Conservation (phyloP, 164 flowering plant genomes). For the Berberis thunbergii region DNA sequence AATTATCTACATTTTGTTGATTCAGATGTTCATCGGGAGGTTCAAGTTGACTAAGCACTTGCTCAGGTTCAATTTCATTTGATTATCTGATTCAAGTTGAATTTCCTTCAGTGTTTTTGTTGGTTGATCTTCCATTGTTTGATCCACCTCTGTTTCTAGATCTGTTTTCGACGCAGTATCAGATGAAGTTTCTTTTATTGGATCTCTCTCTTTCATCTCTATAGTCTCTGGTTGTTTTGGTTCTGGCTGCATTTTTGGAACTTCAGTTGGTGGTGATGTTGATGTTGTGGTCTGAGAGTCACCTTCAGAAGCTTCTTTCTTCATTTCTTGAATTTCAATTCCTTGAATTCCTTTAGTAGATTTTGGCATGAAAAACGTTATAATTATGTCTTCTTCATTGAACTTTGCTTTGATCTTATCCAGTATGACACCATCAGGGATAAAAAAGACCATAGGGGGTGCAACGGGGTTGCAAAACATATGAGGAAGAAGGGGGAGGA, state of each 20-base stretch:
- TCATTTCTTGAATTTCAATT: constrained; percentile 36
- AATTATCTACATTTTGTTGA: too few relatives aligned
- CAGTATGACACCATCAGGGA: constrained; percentile 51
- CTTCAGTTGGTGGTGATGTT: constrained; percentile 7
- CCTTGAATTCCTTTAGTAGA: constrained; percentile 38
- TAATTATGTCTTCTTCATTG: constrained; percentile 32
- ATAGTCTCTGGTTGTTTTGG: constrained; percentile 1
- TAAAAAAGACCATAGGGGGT: constrained; percentile 21
- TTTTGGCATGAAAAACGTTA: constrained; percentile 54
- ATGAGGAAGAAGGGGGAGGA: too few relatives aligned
- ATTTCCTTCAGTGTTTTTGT: too few relatives aligned
- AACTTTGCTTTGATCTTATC: constrained; percentile 49
- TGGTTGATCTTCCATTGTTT: too few relatives aligned
- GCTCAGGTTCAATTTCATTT: too few relatives aligned
- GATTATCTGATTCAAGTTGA: too few relatives aligned
- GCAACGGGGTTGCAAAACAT: too few relatives aligned
- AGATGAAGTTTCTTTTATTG: background rate
- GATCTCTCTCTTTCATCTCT: background rate
- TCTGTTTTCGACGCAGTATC: too few relatives aligned
- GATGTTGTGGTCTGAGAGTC: background rate
- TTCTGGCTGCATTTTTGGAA: constrained; percentile 6
- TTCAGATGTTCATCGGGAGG: too few relatives aligned
- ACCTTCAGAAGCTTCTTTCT: constrained; percentile 18
- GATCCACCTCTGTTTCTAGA: too few relatives aligned
- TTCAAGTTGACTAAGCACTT: too few relatives aligned